Conservation (phyloP, 305 asterid species). For the Fraxinus baroniana region DNA sequence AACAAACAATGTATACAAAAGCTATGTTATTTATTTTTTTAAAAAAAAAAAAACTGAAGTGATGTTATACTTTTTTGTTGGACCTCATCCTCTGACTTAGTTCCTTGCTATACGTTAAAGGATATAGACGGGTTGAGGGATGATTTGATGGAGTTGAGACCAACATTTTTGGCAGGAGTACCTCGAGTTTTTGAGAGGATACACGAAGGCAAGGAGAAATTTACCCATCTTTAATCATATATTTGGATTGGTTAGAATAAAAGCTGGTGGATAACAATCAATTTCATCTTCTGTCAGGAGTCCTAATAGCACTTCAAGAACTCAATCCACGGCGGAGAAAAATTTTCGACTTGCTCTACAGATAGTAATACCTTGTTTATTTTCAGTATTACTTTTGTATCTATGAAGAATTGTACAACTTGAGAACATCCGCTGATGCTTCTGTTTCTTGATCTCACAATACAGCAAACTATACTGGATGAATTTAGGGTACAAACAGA, state of each 20-base stretch:
- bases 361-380: slow-evolving; percentile 42
- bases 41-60: not conserved
- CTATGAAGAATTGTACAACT: not conserved
- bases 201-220: slow-evolving; percentile 64
- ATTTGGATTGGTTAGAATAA: not conserved
- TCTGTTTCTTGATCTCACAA: slow-evolving; percentile 22
- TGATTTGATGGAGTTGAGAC: slow-evolving; percentile 77
- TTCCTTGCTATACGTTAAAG: slow-evolving; percentile 34
- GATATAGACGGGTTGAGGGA: slow-evolving; percentile 78
- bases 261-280: not conserved
- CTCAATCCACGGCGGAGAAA: slow-evolving; percentile 82
- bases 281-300: slow-evolving; percentile 47
- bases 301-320: slow-evolving; percentile 78
- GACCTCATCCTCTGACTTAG: not conserved
- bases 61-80: not conserved
- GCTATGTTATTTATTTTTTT: not conserved
- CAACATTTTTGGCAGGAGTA: slow-evolving; percentile 94
- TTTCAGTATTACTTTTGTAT: not conserved
- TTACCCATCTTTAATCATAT: not conserved
- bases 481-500: slow-evolving; percentile 87
- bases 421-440: slow-evolving; percentile 12
- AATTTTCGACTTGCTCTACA: slow-evolving; percentile 72
- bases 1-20: not conserved
- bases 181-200: slow-evolving; percentile 88
- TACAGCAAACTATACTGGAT: slow-evolving; percentile 91